phyloP scores from a whole-genome alignment of 192 early-diverging fungal genomes.

The Umbelopsis vinacea region DNA sequence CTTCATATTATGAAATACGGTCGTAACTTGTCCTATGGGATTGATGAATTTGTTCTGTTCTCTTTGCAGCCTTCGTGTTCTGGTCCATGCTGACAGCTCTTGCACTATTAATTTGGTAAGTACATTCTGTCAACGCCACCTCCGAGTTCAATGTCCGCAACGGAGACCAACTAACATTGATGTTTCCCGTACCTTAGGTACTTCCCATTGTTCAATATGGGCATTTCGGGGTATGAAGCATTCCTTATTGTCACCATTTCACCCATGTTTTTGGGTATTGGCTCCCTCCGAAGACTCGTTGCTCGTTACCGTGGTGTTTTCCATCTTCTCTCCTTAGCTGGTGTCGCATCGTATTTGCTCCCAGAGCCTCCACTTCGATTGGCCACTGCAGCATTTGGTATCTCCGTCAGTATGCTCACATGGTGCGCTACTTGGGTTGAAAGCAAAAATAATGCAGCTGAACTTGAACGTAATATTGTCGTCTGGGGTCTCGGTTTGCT shows the following conservation, averaged over 20 bases:
- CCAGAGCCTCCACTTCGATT: constrained; percentile 62
- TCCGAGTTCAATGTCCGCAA: background rate
- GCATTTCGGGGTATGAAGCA: constrained; percentile 79
- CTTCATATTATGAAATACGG: background rate
- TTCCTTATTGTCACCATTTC: constrained; percentile 66
- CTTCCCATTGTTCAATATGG: constrained; percentile 87
- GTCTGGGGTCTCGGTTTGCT: constrained; percentile 73
- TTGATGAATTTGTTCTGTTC: background rate
- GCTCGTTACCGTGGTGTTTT: constrained; percentile 56
- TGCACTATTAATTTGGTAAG: constrained; percentile 54
- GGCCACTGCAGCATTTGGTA: constrained; percentile 59
- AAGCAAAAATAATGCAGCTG: constrained; percentile 51
- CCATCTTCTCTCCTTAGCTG: constrained; percentile 62
- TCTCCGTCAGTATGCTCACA: constrained; percentile 58
- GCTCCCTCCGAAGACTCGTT: constrained; percentile 54
- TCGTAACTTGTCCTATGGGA: background rate
- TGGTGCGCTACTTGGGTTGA: constrained; percentile 65
- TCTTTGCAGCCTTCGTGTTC: constrained; percentile 65
- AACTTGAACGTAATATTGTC: constrained; percentile 65
- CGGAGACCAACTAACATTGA: background rate
- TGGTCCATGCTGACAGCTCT: constrained; percentile 84
- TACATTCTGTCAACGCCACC: background rate
- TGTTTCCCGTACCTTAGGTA: constrained; percentile 60
- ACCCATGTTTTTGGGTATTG: constrained; percentile 63
- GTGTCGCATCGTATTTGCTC: constrained; percentile 65